Base-by-base conservation (phyloP, 1,284 basidiomycete species). In the Pseudozyma sp. region DNA sequence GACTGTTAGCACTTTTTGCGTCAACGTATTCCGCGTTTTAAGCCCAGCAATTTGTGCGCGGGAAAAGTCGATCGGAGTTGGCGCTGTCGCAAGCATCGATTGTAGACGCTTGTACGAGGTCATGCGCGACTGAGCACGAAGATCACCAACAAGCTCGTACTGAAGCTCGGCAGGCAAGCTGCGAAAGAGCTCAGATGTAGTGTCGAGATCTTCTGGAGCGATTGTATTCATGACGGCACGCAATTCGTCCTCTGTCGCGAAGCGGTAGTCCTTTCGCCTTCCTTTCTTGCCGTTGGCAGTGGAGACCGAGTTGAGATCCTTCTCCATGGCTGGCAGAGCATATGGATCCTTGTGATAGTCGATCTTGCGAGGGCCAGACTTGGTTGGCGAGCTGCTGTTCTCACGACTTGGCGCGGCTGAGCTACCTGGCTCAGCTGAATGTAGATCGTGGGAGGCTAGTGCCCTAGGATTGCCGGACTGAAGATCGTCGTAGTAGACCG, bases 61-160 rank as follows among this genome's bases (percentile, higher is more conserved):
- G 0, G 94, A 96, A 83, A 99, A 99, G 85, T 99, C 97, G 60
- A 97, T 88, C 0, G 96, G 91, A 0, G 95, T 96, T 1, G 89
- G 89, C 0, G 95, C 89, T 12, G 89, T 89, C 50, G 88, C 88
- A 8, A 97, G 87, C 97, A 99, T 99, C 60, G 92, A 91, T 78
- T 96, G 92, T 36, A 99, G 87, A 11, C 97, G 92, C 54, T 90
- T 90, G 86, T 95, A 92, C 6, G 94, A 97, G 8, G 94, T 96
- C 85, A 97, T 94, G 2, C 97, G 90, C 1, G 95, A 97, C 83
- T 94, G 94, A 48, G 96, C 87, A 5, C 95, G 90, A 62, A 98
- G 87, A 86, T 99, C 97, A 62, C 96, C 96, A 35, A 99, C 92
- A 75, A 99, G 95, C 87, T 99, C 97, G 86, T 99, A 99, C 83